Evolutionary conservation across 148 eudicot species (phyloP).

Genomic region (Chenopodium album): DNA sequence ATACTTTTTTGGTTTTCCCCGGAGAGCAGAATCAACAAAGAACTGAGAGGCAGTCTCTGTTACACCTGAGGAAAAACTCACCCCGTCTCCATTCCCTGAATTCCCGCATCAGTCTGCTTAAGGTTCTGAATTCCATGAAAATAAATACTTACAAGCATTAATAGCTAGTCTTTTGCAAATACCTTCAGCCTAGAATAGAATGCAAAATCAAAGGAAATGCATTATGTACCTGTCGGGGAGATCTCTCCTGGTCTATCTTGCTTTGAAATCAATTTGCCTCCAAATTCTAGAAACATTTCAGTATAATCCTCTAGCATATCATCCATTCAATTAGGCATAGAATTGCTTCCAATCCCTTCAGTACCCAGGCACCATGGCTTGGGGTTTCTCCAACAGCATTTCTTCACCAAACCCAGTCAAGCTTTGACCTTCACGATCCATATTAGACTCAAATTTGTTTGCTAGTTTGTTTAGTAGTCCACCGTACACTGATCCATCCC

Average conservation of each 20-base stretch:
- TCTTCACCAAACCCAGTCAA: constrained; percentile 25
- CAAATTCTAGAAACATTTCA: constrained; percentile 30
- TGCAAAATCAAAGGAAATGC: constrained; percentile 12
- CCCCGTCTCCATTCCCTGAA: too few species aligned
- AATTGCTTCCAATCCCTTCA: constrained; percentile 25
- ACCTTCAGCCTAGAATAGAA: constrained; percentile 1
- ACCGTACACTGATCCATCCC: constrained; percentile 16
- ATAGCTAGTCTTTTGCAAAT: constrained; percentile 19
- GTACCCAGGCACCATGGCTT: constrained; percentile 22
- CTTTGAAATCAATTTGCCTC: constrained; percentile 18
- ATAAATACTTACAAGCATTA: constrained; percentile 30
- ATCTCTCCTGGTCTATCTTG: constrained; percentile 33
- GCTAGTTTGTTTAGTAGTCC: constrained; percentile 24
- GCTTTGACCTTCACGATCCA: constrained; percentile 13
- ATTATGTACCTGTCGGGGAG: constrained; percentile 45
- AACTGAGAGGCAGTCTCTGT: too few species aligned
- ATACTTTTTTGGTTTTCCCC: too few species aligned
- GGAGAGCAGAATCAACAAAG: too few species aligned
- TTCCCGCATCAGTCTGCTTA: too few species aligned
- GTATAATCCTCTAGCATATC: constrained; percentile 13
- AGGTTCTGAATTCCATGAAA: neutral
- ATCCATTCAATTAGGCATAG: constrained; percentile 25
- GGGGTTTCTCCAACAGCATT: constrained; percentile 49
- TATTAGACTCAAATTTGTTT: neutral
- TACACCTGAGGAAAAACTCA: too few species aligned